Evolutionary conservation across 2,329 filamentous ascomycete genomes (phyloP).

Genomic region (Aspergillus fijiensis): DNA sequence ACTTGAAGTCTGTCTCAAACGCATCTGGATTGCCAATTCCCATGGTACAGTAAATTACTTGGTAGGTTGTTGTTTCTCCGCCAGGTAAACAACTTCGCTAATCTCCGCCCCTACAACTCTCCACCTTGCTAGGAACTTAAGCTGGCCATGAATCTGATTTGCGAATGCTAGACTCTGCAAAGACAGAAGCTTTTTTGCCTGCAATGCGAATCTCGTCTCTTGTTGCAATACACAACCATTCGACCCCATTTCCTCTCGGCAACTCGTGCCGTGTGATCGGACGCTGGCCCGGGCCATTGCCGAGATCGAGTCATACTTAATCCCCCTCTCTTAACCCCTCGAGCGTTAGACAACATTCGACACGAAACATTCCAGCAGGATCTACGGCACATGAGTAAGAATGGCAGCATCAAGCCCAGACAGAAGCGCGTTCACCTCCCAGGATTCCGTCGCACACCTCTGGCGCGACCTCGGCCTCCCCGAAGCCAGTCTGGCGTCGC

Average conservation of each 20-base stretch:
- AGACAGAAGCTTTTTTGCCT: too few relatives aligned
- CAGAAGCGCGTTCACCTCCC: conserved; percentile 8
- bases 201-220: too few relatives aligned
- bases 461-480: conserved; percentile 22
- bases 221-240: neutral
- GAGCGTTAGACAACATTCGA: neutral
- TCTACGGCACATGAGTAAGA: neutral
- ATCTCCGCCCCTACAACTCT: neutral
- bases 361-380: neutral
- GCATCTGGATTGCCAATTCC: neutral
- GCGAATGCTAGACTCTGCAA: too few relatives aligned
- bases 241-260: neutral
- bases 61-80: neutral
- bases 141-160: too few relatives aligned
- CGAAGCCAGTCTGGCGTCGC: conserved; percentile 18
- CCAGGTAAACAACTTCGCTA: neutral
- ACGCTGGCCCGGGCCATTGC: neutral
- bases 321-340: neutral
- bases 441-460: conserved; percentile 16
- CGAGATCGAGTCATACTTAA: neutral
- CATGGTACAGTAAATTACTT: neutral
- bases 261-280: neutral
- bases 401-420: neutral
- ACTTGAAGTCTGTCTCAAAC: neutral
- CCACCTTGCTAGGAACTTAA: neutral